These are phyloP conservation scores for Penicillium alfredii DNA, from an alignment of 495 filamentous ascomycete species.

Conservation along the genomic window DNA sequence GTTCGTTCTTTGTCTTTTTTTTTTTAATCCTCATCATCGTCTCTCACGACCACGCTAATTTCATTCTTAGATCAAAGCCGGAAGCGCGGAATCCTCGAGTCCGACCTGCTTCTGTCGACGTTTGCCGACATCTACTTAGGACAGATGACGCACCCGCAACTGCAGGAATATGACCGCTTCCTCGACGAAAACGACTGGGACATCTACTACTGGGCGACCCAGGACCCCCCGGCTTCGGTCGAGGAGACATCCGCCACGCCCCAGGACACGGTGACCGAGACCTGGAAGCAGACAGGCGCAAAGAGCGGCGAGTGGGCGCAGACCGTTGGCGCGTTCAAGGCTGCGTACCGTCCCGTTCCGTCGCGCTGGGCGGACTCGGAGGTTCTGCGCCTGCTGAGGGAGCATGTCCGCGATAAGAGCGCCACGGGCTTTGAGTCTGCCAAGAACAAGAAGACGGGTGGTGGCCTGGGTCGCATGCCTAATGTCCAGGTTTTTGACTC, in stretches of 20 bases:
- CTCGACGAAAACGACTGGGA: constrained; percentile 99
- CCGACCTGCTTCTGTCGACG: constrained; percentile 90
- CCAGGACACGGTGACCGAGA: constrained; percentile 45
- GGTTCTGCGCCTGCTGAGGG: constrained; percentile 66
- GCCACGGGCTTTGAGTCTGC: constrained; percentile 47
- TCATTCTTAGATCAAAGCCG: constrained; percentile 77
- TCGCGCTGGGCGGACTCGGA: constrained; percentile 75
- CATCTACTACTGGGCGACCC: constrained; percentile 99
- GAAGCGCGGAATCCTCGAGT: constrained; percentile 93
- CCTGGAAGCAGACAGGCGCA: constrained; percentile 46
- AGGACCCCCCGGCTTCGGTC: constrained; percentile 55
- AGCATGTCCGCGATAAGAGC: constrained; percentile 66
- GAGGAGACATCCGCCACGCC: constrained; percentile 22
- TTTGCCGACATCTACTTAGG: constrained; percentile 77
- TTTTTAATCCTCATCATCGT: no score
- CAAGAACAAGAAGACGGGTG: constrained; percentile 41
- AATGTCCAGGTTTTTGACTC: constrained; percentile 47
- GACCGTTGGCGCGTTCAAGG: constrained; percentile 89
- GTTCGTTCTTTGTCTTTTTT: constrained; percentile 48
- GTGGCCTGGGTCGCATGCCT: constrained; percentile 47
- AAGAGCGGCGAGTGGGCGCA: constrained; percentile 88
- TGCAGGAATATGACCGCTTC: constrained; percentile 84
- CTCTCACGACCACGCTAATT: no score
- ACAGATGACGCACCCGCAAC: constrained; percentile 64
- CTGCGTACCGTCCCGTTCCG: constrained; percentile 87